phyloP scores from a whole-genome alignment of 345 rosid species.

The Laguncularia racemosa region DNA sequence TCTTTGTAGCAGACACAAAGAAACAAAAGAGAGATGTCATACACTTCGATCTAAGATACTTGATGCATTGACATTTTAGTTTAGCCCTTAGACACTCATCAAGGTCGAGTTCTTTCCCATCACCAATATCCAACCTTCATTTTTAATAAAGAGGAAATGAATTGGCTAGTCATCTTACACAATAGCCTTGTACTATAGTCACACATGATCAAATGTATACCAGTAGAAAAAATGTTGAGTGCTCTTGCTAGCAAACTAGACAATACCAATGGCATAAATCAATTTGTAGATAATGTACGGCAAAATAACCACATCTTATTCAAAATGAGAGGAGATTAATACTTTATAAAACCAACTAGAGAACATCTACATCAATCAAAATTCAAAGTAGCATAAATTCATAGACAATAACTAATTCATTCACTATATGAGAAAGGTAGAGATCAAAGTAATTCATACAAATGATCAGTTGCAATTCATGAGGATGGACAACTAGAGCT shows the following conservation, averaged over 20 bases:
- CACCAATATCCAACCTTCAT: conserved; percentile 63
- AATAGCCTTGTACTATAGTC: neutral
- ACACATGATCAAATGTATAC: too few species aligned
- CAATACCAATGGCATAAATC: conserved; percentile 70
- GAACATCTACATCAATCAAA: too few species aligned
- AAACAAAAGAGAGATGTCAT: neutral
- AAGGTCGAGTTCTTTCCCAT: conserved; percentile 41
- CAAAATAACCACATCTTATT: too few species aligned
- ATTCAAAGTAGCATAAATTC: too few species aligned
- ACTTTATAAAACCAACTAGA: too few species aligned
- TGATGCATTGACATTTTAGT: conserved; percentile 47
- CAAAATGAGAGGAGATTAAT: too few species aligned
- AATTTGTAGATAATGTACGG: conserved; percentile 23
- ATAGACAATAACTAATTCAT: too few species aligned
- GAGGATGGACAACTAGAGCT: too few species aligned
- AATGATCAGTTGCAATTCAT: too few species aligned
- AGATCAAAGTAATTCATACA: neutral
- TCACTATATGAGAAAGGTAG: neutral
- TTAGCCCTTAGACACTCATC: conserved; percentile 36
- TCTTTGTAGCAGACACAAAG: too few species aligned
- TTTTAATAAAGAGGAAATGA: neutral
- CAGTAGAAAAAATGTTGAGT: conserved; percentile 67
- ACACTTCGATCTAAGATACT: conserved; percentile 49
- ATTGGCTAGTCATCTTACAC: neutral
- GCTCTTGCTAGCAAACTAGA: conserved; percentile 57